A percentile compares a stretch with the other conserved stretches of the same genome.
Conservation (phyloP, 441 rosid species). For the Croton setiger region DNA sequence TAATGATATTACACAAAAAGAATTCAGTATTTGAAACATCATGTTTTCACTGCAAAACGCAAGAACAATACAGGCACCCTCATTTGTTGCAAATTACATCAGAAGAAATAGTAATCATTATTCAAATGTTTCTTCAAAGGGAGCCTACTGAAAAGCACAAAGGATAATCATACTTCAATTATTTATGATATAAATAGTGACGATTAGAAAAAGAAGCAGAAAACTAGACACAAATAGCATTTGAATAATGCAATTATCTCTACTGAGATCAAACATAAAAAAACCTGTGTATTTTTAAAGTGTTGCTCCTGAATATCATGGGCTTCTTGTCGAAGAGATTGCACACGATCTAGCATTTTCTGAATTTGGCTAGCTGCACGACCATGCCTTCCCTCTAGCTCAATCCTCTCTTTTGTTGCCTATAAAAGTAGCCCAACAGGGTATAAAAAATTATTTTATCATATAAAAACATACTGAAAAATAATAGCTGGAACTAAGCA, state of each 20-base stretch:
- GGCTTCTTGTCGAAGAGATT: slow-evolving; percentile 60
- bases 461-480: not conserved
- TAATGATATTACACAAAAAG: not conserved
- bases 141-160: not conserved
- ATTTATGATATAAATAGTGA: not conserved
- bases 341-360: slow-evolving; percentile 45
- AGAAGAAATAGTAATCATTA: not conserved
- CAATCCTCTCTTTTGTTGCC: slow-evolving; percentile 69
- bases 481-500: not conserved
- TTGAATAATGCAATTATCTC: not conserved
- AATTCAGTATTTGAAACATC: not conserved
- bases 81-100: not conserved
- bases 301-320: slow-evolving; percentile 72
- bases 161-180: not conserved
- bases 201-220: not conserved
- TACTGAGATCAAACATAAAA: slow-evolving; percentile 20
- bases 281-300: slow-evolving; percentile 77
- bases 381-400: slow-evolving; percentile 51
- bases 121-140: not conserved
- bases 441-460: not conserved
- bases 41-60: not conserved
- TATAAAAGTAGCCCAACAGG: slow-evolving; percentile 25
- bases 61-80: not conserved
- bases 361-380: slow-evolving; percentile 38
- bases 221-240: not conserved